These are phyloP conservation scores for Geotrichum cucujoidarum DNA, from an alignment of 1,139 yeast genomes.

Conservation along the genomic window DNA sequence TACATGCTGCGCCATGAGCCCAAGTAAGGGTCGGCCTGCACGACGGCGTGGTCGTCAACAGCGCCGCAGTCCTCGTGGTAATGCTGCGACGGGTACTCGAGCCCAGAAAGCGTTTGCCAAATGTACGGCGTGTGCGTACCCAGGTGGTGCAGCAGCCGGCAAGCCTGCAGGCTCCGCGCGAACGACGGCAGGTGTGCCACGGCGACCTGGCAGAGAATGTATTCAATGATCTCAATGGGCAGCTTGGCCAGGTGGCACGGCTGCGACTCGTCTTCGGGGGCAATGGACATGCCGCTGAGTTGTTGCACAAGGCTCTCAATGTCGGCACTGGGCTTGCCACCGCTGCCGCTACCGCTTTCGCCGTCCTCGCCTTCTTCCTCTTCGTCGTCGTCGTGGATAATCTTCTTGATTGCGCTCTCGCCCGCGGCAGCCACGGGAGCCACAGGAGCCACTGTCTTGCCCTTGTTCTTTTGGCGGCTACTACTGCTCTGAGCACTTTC, in stretches of 20 bases:
- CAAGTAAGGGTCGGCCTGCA: conserved; percentile 21
- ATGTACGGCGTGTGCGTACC: conserved; percentile 52
- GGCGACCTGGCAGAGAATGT: conserved; percentile 52
- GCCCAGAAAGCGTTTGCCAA: conserved; percentile 54
- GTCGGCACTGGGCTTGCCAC: too few species aligned
- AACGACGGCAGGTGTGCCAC: conserved; percentile 54
- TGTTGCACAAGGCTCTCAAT: neutral
- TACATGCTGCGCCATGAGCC: conserved; percentile 40
- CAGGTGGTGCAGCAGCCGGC: conserved; percentile 56
- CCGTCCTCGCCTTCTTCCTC: neutral
- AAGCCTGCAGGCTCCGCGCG: conserved; percentile 58
- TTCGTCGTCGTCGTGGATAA: neutral
- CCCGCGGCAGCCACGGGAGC: neutral
- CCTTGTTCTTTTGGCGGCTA: neutral
- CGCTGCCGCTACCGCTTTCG: too few species aligned
- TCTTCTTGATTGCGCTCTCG: neutral
- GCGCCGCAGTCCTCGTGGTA: conserved; percentile 23
- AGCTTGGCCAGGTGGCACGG: conserved; percentile 55
- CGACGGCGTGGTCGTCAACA: conserved; percentile 5
- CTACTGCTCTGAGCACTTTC: neutral
- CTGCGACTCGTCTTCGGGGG: conserved; percentile 38
- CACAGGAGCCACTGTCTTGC: neutral
- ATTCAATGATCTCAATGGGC: conserved; percentile 60
- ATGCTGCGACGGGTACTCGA: conserved; percentile 55
- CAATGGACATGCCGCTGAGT: conserved; percentile 31